Evolutionary conservation across 371 early-diverging fungal species (phyloP).

Genomic region (Parasitella parasitica): DNA sequence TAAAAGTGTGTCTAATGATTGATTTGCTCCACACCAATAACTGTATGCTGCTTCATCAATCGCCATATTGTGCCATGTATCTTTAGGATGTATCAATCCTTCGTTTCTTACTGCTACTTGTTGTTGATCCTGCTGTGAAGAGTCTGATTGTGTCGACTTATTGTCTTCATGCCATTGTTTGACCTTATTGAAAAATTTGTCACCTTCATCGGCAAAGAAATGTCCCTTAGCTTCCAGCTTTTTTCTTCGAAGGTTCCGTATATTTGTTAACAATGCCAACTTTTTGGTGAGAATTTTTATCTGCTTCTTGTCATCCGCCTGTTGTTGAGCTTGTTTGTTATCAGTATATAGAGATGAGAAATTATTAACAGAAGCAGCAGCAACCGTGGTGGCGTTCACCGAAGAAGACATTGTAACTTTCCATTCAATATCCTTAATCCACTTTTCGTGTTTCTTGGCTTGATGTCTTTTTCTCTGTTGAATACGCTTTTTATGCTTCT

Average conservation of each 20-base stretch:
- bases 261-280: conserved; percentile 5
- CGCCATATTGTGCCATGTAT: conserved; percentile 22
- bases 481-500: conserved; percentile 8
- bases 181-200: conserved; percentile 45
- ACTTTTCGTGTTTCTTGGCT: background rate
- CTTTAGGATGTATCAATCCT: conserved; percentile 25
- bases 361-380: background rate
- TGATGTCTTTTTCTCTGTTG: background rate
- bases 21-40: conserved; percentile 43
- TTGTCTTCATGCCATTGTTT: conserved; percentile 29
- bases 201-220: conserved; percentile 52
- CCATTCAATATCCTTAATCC: conserved; percentile 19
- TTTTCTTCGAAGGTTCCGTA: conserved; percentile 15
- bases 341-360: no score
- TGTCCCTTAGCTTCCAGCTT: conserved; percentile 34
- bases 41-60: conserved; percentile 31
- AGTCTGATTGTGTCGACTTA: conserved; percentile 9
- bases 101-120: conserved; percentile 9
- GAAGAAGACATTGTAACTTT: conserved; percentile 3
- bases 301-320: background rate
- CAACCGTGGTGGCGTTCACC: background rate
- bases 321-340: no score
- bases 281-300: conserved; percentile 13
- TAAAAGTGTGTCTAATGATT: conserved; percentile 27
- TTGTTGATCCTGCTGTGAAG: conserved; percentile 15